phyloP scores from a whole-genome alignment of 208 protist species.

The Endotrypanum monterogeii region DNA sequence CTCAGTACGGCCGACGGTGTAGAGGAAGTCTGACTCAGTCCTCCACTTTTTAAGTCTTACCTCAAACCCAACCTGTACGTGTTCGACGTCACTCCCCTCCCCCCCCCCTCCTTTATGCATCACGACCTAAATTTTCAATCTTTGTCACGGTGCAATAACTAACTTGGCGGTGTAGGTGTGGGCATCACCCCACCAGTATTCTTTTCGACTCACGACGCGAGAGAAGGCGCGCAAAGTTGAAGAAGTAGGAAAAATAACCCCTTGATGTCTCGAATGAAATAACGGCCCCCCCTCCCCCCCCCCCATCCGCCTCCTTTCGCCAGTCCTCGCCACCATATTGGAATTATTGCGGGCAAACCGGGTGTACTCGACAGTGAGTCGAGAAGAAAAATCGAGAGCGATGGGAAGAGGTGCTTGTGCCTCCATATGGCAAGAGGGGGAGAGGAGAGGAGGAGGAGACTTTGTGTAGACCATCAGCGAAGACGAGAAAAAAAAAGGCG shows the following conservation, averaged over 20 bases:
- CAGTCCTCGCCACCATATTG: not conserved
- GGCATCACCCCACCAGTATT: not conserved
- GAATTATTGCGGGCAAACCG: not conserved
- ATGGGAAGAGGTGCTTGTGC: not conserved
- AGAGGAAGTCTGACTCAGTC: not conserved
- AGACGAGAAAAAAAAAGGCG: not conserved
- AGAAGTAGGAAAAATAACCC: not conserved
- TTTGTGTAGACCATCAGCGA: too few species aligned
- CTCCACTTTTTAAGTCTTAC: not conserved
- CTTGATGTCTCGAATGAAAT: not conserved
- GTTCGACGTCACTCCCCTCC: not conserved
- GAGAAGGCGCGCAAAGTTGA: too few species aligned
- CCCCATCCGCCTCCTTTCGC: not conserved
- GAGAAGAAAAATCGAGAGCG: not conserved
- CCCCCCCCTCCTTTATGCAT: too few species aligned
- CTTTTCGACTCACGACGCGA: not conserved
- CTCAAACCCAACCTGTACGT: not conserved
- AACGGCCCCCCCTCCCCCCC: not conserved
- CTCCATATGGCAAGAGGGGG: not conserved
- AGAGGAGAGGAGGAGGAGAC: too few species aligned
- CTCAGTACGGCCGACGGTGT: conserved; percentile 22
- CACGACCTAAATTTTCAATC: not conserved
- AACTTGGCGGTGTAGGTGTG: not conserved
- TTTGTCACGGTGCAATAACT: not conserved
- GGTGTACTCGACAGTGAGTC: not conserved